Evolutionary conservation across 352 stramenopile genomes (phyloP), one percentile per base, ranked within the genome.

Genomic region (Pythium aristosporum): DNA sequence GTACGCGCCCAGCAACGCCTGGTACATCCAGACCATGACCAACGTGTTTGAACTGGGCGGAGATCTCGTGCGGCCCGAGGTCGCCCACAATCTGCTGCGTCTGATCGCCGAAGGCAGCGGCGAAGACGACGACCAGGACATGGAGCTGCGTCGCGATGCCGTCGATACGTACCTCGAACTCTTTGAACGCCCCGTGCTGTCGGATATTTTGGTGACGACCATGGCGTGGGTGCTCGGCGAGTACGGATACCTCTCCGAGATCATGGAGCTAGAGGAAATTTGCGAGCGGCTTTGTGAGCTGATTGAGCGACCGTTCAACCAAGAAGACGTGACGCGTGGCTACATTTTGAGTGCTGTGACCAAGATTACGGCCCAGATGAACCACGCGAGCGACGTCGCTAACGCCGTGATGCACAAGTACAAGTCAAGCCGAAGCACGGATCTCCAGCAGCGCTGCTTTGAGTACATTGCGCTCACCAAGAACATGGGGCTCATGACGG

Each of bases 201-300:
- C 97, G 3, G 87, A 96, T 67, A 97, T 99, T 41, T 81, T 99
- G 44, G 88, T 99, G 69, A 98, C 92, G 72, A 98, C 97, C 4
- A 98, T 99, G 85, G 87, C 97, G 6, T 99, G 98, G 97, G 94
- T 98, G 32, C 87, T 99, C 43, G 98, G 98, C 46, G 97, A 99
- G 85, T 99, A 99, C 75, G 97, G 92, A 18, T 99, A 99, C 73
- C 80, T 99, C 39, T 97, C 92, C 20, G 90, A 97, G 6, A 82
- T 79, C 20, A 96, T 97, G 76, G 84, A 93, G 46, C 77, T 99
- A 13, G 91, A 98, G 44, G 89, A 97, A 64, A 98, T 99, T 51
- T 93, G 98, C 54, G 85, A 98, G 61, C 85, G 94, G 9, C 85
- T 99, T 30, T 99, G 97, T 68, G 85, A 94, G 36, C 77, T 99